A percentile compares a stretch with the other conserved stretches of the same genome.
phyloP scores from a whole-genome alignment of 192 early-diverging fungal species.

The Linnemannia elongata region DNA sequence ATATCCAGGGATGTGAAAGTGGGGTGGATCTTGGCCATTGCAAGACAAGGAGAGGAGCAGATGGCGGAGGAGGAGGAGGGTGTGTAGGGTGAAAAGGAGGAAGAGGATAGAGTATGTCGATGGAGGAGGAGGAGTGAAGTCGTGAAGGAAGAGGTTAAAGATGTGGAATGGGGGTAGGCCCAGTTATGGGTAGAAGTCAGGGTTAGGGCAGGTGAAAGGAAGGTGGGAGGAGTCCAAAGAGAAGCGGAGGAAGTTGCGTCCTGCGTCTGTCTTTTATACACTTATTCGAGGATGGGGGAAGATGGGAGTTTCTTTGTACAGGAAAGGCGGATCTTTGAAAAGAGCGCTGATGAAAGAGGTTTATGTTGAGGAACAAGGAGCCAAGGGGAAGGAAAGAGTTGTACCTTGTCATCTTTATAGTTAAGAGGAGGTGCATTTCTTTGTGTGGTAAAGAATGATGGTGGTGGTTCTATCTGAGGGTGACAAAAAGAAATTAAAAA shows the following conservation, averaged over 20 bases:
- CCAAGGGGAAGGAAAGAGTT: no score
- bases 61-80: background rate
- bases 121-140: background rate
- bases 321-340: no score
- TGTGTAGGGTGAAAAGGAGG: background rate
- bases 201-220: background rate
- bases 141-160: background rate
- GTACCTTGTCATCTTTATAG: no score
- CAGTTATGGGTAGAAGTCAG: background rate
- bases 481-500: no score
- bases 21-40: background rate
- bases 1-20: background rate
- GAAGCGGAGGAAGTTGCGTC: background rate
- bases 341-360: no score
- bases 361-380: no score
- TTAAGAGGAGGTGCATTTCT: no score
- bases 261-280: no score
- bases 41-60: background rate
- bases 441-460: no score
- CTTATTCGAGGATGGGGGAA: no score
- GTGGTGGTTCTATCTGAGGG: no score
- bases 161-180: background rate
- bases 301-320: no score
- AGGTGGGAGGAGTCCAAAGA: background rate
- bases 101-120: background rate